A percentile compares a stretch with the other conserved stretches of the same genome.
Evolutionary conservation across 2,329 filamentous ascomycete species (phyloP).

Genomic region (Diaporthe longicolla): DNA sequence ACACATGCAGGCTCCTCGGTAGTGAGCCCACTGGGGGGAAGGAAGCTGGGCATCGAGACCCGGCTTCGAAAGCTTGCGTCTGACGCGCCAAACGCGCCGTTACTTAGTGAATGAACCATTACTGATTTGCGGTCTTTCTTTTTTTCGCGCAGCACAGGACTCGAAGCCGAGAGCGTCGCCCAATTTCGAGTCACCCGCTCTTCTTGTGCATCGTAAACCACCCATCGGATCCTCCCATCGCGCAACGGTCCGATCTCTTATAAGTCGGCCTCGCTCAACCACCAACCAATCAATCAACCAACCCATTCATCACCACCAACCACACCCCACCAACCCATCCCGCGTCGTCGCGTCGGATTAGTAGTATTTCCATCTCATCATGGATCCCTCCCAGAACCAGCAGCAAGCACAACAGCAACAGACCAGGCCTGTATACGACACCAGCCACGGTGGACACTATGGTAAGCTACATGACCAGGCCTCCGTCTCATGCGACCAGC

Average conservation of each 20-base stretch:
- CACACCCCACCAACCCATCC: neutral
- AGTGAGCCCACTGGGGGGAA: neutral
- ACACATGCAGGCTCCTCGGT: neutral
- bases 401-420: constrained; percentile 71
- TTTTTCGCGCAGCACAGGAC: constrained; percentile 42
- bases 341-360: constrained; percentile 11
- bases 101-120: neutral
- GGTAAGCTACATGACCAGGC: constrained; percentile 64
- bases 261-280: constrained; percentile 24
- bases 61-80: constrained; percentile 15
- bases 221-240: constrained; percentile 15
- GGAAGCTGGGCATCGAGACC: neutral
- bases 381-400: constrained; percentile 67
- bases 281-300: constrained; percentile 3
- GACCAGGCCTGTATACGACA: constrained; percentile 78
- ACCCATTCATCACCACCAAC: neutral
- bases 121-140: constrained; percentile 15
- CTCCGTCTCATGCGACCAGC: constrained; percentile 42
- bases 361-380: constrained; percentile 50
- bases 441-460: constrained; percentile 82
- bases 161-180: constrained; percentile 42
- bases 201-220: constrained; percentile 36
- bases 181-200: constrained; percentile 36
- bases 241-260: constrained; percentile 28
- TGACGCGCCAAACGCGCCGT: constrained; percentile 29